A percentile compares a stretch with the other conserved stretches of the same genome.
Evolutionary conservation across 2,329 filamentous ascomycete genomes (phyloP).

Genomic region (Macrophomina phaseolina): DNA sequence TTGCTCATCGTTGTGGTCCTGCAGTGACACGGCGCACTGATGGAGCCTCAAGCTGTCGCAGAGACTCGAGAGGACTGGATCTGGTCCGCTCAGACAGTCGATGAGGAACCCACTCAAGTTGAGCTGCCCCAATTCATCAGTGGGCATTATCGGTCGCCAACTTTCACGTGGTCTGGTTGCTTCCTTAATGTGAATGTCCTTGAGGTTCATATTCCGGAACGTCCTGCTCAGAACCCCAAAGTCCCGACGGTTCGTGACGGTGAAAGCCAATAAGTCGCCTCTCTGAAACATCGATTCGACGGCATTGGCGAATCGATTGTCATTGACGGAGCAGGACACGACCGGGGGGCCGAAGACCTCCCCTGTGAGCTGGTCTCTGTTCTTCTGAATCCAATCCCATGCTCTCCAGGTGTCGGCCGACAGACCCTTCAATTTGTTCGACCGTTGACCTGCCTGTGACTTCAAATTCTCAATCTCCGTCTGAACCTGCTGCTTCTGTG

Average conservation of each 20-base stretch:
- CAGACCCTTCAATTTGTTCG: conserved; percentile 65
- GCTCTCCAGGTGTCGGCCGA: conserved; percentile 70
- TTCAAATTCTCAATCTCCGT: conserved; percentile 63
- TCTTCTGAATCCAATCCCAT: conserved; percentile 81
- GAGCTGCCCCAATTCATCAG: conserved; percentile 59
- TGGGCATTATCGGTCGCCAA: conserved; percentile 62
- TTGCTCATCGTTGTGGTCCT: conserved; percentile 69
- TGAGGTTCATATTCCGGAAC: conserved; percentile 65
- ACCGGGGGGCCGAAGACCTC: conserved; percentile 82
- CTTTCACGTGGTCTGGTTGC: conserved; percentile 60
- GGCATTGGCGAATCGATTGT: conserved; percentile 68
- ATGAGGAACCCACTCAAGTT: conserved; percentile 83
- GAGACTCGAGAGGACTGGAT: conserved; percentile 84
- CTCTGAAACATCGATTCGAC: conserved; percentile 63
- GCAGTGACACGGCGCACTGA: conserved; percentile 67
- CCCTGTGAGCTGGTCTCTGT: conserved; percentile 72
- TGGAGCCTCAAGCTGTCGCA: conserved; percentile 76
- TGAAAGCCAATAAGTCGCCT: conserved; percentile 68
- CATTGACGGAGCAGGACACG: conserved; percentile 78
- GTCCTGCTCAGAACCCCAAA: conserved; percentile 65
- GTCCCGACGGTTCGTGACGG: conserved; percentile 76
- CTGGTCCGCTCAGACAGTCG: conserved; percentile 80
- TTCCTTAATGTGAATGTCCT: conserved; percentile 69
- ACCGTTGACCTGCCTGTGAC: conserved; percentile 76
- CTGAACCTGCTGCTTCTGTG: conserved; percentile 28